Conservation (phyloP, 768 basidiomycete species). For the Phaeotremella skinneri region DNA sequence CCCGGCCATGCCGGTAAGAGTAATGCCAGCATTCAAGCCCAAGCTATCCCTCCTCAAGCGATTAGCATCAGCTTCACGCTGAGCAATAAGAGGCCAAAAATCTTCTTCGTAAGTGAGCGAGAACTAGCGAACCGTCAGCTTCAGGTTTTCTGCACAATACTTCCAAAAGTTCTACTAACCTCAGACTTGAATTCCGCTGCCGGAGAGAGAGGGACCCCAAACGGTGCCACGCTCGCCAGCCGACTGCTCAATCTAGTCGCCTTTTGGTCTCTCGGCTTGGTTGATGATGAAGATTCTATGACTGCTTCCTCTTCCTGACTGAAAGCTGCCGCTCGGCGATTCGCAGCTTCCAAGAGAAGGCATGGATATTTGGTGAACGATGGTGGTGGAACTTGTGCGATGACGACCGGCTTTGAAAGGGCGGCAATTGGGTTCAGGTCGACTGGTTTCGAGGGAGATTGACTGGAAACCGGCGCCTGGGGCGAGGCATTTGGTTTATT, state of each 20-base stretch:
- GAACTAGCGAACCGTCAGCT: slow-evolving; percentile 18
- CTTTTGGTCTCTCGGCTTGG: slow-evolving; percentile 3
- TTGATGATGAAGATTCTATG: neutral
- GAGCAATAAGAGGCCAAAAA: slow-evolving; percentile 29
- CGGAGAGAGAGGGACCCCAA: slow-evolving; percentile 25
- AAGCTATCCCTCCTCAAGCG: slow-evolving; percentile 5
- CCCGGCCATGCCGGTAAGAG: too few species aligned
- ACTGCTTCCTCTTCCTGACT: neutral
- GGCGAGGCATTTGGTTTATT: too few species aligned
- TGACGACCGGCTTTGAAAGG: too few species aligned
- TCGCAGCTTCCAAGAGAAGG: slow-evolving; percentile 26
- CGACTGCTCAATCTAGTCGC: slow-evolving; percentile 13
- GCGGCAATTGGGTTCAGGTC: too few species aligned
- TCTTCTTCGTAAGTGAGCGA: slow-evolving; percentile 25
- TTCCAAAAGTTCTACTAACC: slow-evolving; percentile 16
- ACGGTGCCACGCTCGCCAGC: slow-evolving; percentile 11
- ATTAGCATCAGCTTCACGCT: slow-evolving; percentile 13
- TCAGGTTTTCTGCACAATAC: too few species aligned
- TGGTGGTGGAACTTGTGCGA: too few species aligned
- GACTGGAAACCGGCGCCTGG: too few species aligned
- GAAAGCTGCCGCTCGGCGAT: slow-evolving; percentile 14
- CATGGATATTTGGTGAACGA: too few species aligned
- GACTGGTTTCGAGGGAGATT: too few species aligned
- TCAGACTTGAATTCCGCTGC: slow-evolving; percentile 24
- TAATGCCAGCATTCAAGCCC: too few species aligned